A percentile compares a stretch with the other conserved stretches of the same genome.
Conservation (phyloP, 768 basidiomycete species). For the Neoboletus magnificus region DNA sequence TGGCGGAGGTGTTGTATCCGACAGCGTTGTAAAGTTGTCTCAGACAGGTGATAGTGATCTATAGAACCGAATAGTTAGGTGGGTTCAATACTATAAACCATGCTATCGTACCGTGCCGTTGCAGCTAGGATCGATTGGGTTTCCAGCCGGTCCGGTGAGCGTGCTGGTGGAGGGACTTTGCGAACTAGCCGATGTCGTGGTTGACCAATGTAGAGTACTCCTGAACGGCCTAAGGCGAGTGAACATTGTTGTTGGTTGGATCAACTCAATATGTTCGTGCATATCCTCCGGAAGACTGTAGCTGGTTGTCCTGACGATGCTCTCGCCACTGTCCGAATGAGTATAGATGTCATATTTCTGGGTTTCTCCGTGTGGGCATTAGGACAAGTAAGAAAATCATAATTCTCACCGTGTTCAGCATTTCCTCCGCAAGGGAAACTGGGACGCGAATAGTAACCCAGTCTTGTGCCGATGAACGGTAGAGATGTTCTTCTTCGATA, state of each 20-base stretch:
- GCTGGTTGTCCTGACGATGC: slow-evolving; percentile 60
- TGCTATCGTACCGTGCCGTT: slow-evolving; percentile 30
- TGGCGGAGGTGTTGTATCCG: slow-evolving; percentile 42
- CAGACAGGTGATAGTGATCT: slow-evolving; percentile 52
- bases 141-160: slow-evolving; percentile 33
- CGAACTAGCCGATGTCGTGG: slow-evolving; percentile 1
- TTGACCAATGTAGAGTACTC: slow-evolving; percentile 38
- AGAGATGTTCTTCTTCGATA: slow-evolving; percentile 43
- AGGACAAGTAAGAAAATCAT: not conserved
- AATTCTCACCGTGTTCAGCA: slow-evolving; percentile 61
- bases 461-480: slow-evolving; percentile 62
- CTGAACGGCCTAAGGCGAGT: slow-evolving; percentile 42
- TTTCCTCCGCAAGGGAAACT: slow-evolving; percentile 57
- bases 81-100: not conserved
- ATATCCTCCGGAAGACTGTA: slow-evolving; percentile 64
- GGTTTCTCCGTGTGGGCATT: not conserved
- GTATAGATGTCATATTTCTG: slow-evolving; percentile 65
- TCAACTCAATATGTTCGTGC: slow-evolving; percentile 58
- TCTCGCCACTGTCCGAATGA: slow-evolving; percentile 49
- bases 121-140: slow-evolving; percentile 46
- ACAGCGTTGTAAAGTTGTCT: slow-evolving; percentile 54
- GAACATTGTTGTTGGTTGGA: slow-evolving; percentile 75
- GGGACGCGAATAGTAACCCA: slow-evolving; percentile 64
- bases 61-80: not conserved
- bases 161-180: slow-evolving; percentile 1